phyloP scores from a whole-genome alignment of 1,139 yeast genomes.

The Hyphopichia burtonii region DNA sequence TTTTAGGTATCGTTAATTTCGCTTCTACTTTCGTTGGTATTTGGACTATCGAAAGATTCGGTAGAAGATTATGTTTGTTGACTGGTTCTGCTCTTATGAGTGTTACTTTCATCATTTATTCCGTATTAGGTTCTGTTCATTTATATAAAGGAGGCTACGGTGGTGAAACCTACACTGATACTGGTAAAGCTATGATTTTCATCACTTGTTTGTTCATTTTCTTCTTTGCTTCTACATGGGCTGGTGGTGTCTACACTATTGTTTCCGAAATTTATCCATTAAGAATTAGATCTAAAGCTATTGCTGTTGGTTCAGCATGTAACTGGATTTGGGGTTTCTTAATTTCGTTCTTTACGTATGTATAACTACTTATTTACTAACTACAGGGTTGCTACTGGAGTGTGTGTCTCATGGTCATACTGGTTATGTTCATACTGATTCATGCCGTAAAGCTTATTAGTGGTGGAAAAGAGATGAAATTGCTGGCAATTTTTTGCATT shows the following conservation, averaged over 20 bases:
- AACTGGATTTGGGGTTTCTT: constrained; percentile 82
- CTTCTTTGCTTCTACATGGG: constrained; percentile 85
- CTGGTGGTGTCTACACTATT: constrained; percentile 76
- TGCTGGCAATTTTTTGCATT: neutral
- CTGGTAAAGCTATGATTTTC: constrained; percentile 74
- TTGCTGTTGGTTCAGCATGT: constrained; percentile 70
- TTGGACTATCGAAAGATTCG: constrained; percentile 63
- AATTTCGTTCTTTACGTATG: constrained; percentile 60
- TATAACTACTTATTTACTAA: neutral
- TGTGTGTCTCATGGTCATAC: too few species aligned
- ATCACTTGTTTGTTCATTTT: constrained; percentile 75
- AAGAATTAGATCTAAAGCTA: constrained; percentile 76
- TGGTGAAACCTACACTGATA: constrained; percentile 32
- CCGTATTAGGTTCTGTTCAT: constrained; percentile 56
- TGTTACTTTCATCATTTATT: constrained; percentile 57
- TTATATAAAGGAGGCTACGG: constrained; percentile 53
- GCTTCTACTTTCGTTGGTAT: constrained; percentile 68
- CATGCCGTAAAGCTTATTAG: too few species aligned
- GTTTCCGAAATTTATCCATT: constrained; percentile 78
- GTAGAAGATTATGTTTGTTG: constrained; percentile 68
- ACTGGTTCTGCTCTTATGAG: constrained; percentile 49
- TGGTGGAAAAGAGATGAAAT: neutral
- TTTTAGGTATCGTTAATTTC: constrained; percentile 75
- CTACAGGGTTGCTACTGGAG: neutral
- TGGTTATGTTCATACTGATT: too few species aligned